Conservation (phyloP, 495 filamentous ascomycete genomes). For the Penicillium robsamsonii region DNA sequence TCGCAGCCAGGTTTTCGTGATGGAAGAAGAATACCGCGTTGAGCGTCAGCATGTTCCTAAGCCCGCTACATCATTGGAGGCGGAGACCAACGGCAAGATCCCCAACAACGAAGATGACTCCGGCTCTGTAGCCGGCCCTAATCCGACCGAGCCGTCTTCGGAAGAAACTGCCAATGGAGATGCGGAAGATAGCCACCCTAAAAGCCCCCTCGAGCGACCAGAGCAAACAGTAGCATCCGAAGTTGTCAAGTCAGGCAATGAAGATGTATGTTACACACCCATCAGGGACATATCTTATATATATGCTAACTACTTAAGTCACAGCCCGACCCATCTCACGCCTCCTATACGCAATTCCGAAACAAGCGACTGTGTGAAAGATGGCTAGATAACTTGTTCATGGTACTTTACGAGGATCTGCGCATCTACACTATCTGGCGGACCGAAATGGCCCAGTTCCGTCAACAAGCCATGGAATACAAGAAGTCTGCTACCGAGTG, state of each 20-base stretch:
- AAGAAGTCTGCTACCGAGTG: constrained; percentile 95
- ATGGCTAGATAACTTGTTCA: constrained; percentile 98
- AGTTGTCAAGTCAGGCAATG: constrained; percentile 73
- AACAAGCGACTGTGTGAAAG: constrained; percentile 96
- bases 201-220: constrained; percentile 68
- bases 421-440: constrained; percentile 99
- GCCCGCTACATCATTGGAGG: constrained; percentile 48
- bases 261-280: constrained; percentile 60
- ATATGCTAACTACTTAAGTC: constrained; percentile 14
- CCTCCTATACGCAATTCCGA: constrained; percentile 67
- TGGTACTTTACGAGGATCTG: constrained; percentile 97
- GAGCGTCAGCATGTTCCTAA: constrained; percentile 74
- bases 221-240: constrained; percentile 79
- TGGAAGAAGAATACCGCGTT: constrained; percentile 96
- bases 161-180: constrained; percentile 33
- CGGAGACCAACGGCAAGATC: constrained; percentile 41
- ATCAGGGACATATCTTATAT: background rate
- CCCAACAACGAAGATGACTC: constrained; percentile 35
- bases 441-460: constrained; percentile 91
- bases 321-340: constrained; percentile 48
- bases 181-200: constrained; percentile 38
- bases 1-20: constrained; percentile 94
- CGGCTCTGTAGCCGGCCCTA: constrained; percentile 38
- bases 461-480: constrained; percentile 85
- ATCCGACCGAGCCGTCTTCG: constrained; percentile 22